Base-by-base conservation (phyloP, 805 yeast species). In the Saturnispora sekii region DNA sequence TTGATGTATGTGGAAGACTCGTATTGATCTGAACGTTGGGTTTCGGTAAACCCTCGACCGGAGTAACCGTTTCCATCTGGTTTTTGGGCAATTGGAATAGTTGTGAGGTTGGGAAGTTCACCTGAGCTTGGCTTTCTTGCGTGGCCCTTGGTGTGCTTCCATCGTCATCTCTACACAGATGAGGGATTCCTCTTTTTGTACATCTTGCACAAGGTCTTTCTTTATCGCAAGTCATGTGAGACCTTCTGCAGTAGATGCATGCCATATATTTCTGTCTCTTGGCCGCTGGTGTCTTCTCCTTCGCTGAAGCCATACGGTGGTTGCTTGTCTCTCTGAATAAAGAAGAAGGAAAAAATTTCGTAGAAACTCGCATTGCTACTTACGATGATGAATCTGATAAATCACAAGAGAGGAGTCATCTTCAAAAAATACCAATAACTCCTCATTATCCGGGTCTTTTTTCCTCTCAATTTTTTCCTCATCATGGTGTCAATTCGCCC, bases 211-310 rank as follows among this genome's bases (percentile, higher is more conserved):
- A 85, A 6, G 93, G 79, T 55, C 86, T 63, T 15, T 76, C 67
- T 35, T 79, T 82, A 60, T 88, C 95, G 64, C 97, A 89, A 29
- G 87, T 84, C 89, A 89, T 85, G 61, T 89, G 97, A 0, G 96
- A 85, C 44, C 97, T 69, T 34, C 96, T 75, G 60, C 97, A 89
- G 58, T 84, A 89, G 1, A 89, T 83, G 64, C 97, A 89, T 0
- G 97, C 95, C 41, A 72, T 66, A 16, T 68, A 74, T 11, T 74
- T 77, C 55, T 79, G 77, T 44, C 74, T 63, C 33, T 17, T 42
- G 5, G 35, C 12, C 3, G 37, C 36, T 12, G 14, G 32, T 16
- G 36, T 18, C 32, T 41, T 32, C 21, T 16, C 35, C 32, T 11
- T 10, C 16, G 10, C 5, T 16, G 17, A 11, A 5, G 5, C 18